Percentiles rank a stretch among this genome's conserved stretches.
phyloP scores from a whole-genome alignment of 2,329 filamentous ascomycete genomes.

The Fusarium sp. region DNA sequence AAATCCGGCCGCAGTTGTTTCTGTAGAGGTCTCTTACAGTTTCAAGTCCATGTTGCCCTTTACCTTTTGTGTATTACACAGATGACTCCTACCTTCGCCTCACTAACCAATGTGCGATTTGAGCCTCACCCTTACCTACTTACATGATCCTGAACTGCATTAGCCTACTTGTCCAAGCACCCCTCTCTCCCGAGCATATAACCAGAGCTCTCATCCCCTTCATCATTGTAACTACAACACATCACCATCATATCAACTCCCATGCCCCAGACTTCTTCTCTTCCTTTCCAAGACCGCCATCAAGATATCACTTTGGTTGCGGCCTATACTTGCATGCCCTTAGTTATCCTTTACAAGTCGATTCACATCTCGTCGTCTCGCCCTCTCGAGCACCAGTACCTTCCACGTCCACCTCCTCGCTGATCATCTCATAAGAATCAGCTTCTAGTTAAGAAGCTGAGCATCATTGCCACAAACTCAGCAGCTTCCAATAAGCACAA shows the following conservation, averaged over 20 bases:
- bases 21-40: constrained; percentile 31
- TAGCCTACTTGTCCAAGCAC: constrained; percentile 10
- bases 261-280: constrained; percentile 34
- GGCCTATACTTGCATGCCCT: constrained; percentile 32
- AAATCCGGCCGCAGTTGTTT: constrained; percentile 24
- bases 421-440: constrained; percentile 16
- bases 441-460: not conserved
- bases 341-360: constrained; percentile 12
- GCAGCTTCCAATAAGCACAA: constrained; percentile 13
- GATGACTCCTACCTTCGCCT: constrained; percentile 46
- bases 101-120: constrained; percentile 50
- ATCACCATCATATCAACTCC: constrained; percentile 24
- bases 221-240: constrained; percentile 4
- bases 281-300: constrained; percentile 35
- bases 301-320: constrained; percentile 36
- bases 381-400: constrained; percentile 34
- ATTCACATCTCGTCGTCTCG: constrained; percentile 21
- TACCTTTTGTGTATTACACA: constrained; percentile 38
- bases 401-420: constrained; percentile 1
- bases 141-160: constrained; percentile 26
- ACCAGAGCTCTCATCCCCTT: constrained; percentile 18
- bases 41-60: constrained; percentile 42
- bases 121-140: constrained; percentile 46
- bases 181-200: constrained; percentile 35
- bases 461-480: not conserved